Evolutionary conservation across 2,329 filamentous ascomycete species (phyloP).

Genomic region (Fusarium coicis): DNA sequence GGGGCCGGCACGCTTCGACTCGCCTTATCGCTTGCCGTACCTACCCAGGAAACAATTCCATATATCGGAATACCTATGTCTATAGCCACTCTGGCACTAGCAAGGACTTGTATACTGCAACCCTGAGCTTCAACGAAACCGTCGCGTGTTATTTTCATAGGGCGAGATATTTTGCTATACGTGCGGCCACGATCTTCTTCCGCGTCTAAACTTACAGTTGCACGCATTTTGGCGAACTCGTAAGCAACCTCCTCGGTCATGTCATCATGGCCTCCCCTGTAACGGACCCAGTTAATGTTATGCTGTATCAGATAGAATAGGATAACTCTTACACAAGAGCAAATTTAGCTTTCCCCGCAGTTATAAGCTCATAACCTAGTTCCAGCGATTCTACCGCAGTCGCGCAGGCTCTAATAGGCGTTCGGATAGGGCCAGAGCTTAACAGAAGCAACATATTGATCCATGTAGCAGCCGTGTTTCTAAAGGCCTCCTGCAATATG

Average conservation of each 20-base stretch:
- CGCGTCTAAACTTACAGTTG: not conserved
- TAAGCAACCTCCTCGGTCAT: too few species aligned
- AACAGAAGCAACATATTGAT: not conserved
- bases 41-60: not conserved
- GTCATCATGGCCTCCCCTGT: too few species aligned
- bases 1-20: not conserved
- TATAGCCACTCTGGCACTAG: not conserved
- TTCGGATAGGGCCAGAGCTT: not conserved
- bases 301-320: too few species aligned
- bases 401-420: not conserved
- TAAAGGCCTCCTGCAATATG: not conserved
- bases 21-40: not conserved
- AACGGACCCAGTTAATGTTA: fast-evolving
- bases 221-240: not conserved
- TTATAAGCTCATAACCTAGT: not conserved
- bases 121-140: not conserved
- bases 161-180: not conserved
- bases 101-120: not conserved
- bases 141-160: not conserved
- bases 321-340: not conserved
- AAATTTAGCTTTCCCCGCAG: not conserved
- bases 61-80: not conserved
- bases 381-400: not conserved
- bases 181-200: not conserved
- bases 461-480: not conserved